Percentiles rank a stretch among this genome's conserved stretches.
These are phyloP conservation scores for Shiraia sp. DNA, from an alignment of 2,329 filamentous ascomycete species.

Conservation along the genomic window DNA sequence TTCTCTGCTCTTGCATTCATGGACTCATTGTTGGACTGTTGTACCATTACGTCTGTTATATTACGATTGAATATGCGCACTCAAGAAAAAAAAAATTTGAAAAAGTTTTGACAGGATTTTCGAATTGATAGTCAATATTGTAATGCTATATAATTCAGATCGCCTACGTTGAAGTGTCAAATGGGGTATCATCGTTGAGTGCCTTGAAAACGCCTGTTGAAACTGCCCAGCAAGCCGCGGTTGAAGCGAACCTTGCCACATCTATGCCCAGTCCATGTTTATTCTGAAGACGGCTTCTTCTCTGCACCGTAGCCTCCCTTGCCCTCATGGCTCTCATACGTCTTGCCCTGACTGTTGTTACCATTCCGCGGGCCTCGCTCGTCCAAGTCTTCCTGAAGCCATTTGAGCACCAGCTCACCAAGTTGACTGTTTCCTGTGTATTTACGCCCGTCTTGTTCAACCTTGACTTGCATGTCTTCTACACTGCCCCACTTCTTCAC, in stretches of 20 bases:
- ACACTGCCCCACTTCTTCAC: slow-evolving; percentile 86
- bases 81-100: too few relatives aligned
- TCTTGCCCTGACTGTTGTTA: slow-evolving; percentile 64
- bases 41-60: too few relatives aligned
- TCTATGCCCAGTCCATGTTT: neutral
- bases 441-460: slow-evolving; percentile 40
- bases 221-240: slow-evolving; percentile 13
- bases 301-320: slow-evolving; percentile 68
- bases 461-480: slow-evolving; percentile 60
- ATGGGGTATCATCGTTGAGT: slow-evolving; percentile 45
- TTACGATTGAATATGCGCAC: too few relatives aligned
- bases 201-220: slow-evolving; percentile 29
- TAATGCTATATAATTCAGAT: too few relatives aligned
- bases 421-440: slow-evolving; percentile 76
- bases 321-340: slow-evolving; percentile 62
- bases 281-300: slow-evolving; percentile 40
- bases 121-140: too few relatives aligned
- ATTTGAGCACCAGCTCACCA: slow-evolving; percentile 83
- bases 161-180: slow-evolving; percentile 33
- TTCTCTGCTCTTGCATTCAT: too few relatives aligned
- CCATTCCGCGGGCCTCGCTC: slow-evolving; percentile 76
- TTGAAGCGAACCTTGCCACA: slow-evolving; percentile 26
- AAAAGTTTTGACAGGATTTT: too few relatives aligned
- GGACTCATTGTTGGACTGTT: too few relatives aligned
- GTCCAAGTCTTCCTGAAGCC: slow-evolving; percentile 80